Percentiles rank a stretch among this genome's conserved stretches.
These are phyloP conservation scores for Sapria himalayana DNA, from an alignment of 345 rosid species.

Conservation along the genomic window DNA sequence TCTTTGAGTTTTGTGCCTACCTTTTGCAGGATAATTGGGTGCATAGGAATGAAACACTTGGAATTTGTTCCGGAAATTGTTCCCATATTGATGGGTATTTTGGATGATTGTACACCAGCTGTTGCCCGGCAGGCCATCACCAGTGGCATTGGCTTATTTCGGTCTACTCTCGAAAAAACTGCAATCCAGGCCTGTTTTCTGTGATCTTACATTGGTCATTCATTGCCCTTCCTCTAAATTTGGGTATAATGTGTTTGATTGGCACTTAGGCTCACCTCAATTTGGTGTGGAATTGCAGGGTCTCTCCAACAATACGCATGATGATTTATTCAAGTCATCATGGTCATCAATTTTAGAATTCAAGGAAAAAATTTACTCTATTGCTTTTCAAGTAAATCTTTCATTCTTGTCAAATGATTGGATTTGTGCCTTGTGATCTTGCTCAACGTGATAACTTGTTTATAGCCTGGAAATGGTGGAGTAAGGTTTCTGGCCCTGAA, in stretches of 20 bases:
- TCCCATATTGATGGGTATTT: slow-evolving; percentile 43
- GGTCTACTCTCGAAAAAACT: slow-evolving; percentile 32
- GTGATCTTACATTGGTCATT: slow-evolving; percentile 2
- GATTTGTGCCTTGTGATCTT: slow-evolving; percentile 11
- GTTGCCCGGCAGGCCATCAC: slow-evolving; percentile 71
- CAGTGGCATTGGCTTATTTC: slow-evolving; percentile 45
- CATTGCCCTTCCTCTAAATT: neutral
- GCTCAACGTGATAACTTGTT: slow-evolving; percentile 11
- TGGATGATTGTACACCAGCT: slow-evolving; percentile 64
- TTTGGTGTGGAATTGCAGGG: slow-evolving; percentile 37
- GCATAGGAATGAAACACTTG: slow-evolving; percentile 47
- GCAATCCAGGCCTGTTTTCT: slow-evolving; percentile 39
- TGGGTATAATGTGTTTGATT: neutral
- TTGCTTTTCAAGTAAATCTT: slow-evolving; percentile 55
- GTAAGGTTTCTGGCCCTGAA: slow-evolving; percentile 55
- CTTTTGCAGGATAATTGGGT: slow-evolving; percentile 71
- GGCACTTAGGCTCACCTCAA: no score
- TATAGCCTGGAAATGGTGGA: slow-evolving; percentile 67
- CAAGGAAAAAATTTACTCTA: slow-evolving; percentile 58
- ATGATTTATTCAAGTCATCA: slow-evolving; percentile 40
- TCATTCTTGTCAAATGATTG: slow-evolving; percentile 7
- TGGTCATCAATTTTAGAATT: slow-evolving; percentile 71
- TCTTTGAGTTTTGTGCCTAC: no score
- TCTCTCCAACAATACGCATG: slow-evolving; percentile 42
- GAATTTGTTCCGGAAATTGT: slow-evolving; percentile 60